Evolutionary conservation across 2,329 filamentous ascomycete genomes (phyloP).

Genomic region (Elsinoe perseae): DNA sequence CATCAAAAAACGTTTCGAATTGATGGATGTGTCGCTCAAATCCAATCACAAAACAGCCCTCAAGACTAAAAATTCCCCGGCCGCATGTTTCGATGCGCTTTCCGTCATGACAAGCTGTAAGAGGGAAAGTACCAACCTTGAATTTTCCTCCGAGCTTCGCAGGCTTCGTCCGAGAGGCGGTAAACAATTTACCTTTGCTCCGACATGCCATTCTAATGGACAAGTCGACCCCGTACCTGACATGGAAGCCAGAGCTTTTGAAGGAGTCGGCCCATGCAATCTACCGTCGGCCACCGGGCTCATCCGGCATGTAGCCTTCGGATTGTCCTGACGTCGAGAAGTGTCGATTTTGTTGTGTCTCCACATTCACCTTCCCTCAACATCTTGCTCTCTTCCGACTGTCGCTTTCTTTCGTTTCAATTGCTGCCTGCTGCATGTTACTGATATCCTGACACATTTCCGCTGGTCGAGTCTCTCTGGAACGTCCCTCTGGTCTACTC

Average conservation of each 20-base stretch:
- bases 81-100: conserved; percentile 1
- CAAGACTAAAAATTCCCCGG: conserved; percentile 1
- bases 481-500: conserved; percentile 10
- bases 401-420: neutral
- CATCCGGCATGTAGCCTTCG: conserved; percentile 13
- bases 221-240: neutral
- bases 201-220: neutral
- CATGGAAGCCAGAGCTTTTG: neutral
- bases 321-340: conserved; percentile 14
- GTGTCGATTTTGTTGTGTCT: conserved; percentile 13
- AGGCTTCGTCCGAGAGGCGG: conserved; percentile 6
- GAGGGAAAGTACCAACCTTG: conserved; percentile 19
- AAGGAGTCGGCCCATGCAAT: conserved; percentile 6
- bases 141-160: neutral
- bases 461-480: neutral
- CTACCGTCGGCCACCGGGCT: conserved; percentile 11
- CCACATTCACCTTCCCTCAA: conserved; percentile 9
- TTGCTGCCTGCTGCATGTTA: conserved; percentile 14
- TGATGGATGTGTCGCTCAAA: neutral
- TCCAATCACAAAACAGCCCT: conserved; percentile 3
- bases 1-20: conserved; percentile 4
- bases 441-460: conserved; percentile 2
- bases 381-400: neutral
- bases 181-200: conserved; percentile 8
- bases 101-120: conserved; percentile 20